These are phyloP conservation scores for Kurtzmaniella quercitrusa DNA, from an alignment of 1,139 yeast species.

Conservation along the genomic window DNA sequence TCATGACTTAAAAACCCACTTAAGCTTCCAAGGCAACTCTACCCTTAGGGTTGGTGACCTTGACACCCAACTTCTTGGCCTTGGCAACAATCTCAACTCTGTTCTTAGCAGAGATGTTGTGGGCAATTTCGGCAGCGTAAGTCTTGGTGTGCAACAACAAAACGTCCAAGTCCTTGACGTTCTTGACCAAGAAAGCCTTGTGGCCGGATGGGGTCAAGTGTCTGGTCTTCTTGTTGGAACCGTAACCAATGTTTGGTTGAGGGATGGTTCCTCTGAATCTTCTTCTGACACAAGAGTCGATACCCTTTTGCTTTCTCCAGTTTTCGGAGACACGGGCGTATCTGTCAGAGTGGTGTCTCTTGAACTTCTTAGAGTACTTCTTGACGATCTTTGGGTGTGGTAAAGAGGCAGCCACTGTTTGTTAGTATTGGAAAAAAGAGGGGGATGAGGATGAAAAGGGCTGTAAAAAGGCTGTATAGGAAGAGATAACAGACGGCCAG, in stretches of 20 bases:
- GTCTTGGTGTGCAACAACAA: conserved; percentile 96
- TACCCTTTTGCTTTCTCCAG: conserved; percentile 99
- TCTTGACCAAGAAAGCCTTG: conserved; percentile 93
- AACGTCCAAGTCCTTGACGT: conserved; percentile 90
- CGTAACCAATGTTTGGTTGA: conserved; percentile 99
- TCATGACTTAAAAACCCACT: conserved; percentile 17
- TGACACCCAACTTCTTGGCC: conserved; percentile 98
- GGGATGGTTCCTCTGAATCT: conserved; percentile 99
- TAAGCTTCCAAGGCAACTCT: conserved; percentile 98
- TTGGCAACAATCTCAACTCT: conserved; percentile 94
- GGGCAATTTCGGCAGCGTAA: conserved; percentile 99
- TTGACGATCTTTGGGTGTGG: conserved; percentile 99
- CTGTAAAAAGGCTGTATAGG: not conserved
- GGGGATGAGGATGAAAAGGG: not conserved
- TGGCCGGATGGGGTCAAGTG: conserved; percentile 96
- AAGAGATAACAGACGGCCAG: too few relatives aligned
- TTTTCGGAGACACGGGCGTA: conserved; percentile 96
- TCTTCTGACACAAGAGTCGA: conserved; percentile 99
- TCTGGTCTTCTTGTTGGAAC: conserved; percentile 98
- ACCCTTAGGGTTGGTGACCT: conserved; percentile 99
- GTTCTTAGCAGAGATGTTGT: conserved; percentile 97
- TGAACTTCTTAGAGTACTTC: conserved; percentile 98
- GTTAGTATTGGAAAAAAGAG: conserved; percentile 5
- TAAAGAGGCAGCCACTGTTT: conserved; percentile 86
- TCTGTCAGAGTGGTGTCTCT: conserved; percentile 99